Evolutionary conservation across 441 rosid genomes (phyloP), one percentile per base, ranked within the genome.

Genomic region (Jatropha multifida): DNA sequence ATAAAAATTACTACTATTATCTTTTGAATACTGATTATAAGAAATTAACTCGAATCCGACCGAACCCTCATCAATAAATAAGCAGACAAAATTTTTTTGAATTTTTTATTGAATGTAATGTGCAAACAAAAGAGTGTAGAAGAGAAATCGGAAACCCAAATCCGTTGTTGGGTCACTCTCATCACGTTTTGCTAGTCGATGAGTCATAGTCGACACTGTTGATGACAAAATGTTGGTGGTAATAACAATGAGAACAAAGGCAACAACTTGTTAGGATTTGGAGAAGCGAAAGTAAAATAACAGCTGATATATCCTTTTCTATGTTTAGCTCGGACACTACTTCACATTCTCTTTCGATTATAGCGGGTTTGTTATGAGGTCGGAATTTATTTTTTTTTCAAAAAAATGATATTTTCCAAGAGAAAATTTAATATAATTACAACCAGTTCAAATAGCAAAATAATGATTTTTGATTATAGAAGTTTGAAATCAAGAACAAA

Each of bases 101-200:
- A 32, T 1, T 32, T 32, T 32, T 32, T 32, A 32, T 32, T 32
- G 32, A 32, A 32, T 32, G 9, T 42, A 38, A 71, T 37, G 61
- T 6, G 18, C 13, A 68, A 12, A 73, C n/a, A 73, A 62, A 27
- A 64, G 66, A 54, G 10, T 5, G 3, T 3, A 8, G 17, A 15
- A 41, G 13, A 41, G 7, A 10, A 44, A 59, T 74, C 26, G 32
- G 17, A 13, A 66, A 54, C 58, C 65, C 80, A 76, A 58, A 72
- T 75, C 66, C 68, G 67, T 72, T 74, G 85, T 71, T 74, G 26
- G 38, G 88, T 87, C 90, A 52, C 80, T 12, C 56, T 89, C 90
- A 81, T 76, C 73, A 81, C 92, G 82, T 81, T 83, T 84, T 87
- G 90, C 86, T 74, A 77, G 11, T 60, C 14, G 83, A 81, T 0